Evolutionary conservation across 352 stramenopile species (phyloP).

Genomic region (Phytophthora kernoviae): DNA sequence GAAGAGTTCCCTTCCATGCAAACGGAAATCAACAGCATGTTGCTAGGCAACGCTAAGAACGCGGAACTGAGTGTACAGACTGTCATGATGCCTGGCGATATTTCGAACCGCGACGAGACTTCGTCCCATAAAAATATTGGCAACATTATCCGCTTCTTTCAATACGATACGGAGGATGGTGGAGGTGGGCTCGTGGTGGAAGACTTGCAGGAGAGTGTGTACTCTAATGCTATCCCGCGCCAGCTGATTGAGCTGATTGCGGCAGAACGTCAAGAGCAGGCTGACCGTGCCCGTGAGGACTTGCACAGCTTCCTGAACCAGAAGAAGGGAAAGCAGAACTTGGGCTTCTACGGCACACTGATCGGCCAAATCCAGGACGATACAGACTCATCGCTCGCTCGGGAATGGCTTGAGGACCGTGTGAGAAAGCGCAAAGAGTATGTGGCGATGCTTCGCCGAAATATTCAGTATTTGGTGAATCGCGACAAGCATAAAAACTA

Average conservation of each 20-base stretch:
- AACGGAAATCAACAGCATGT: constrained; percentile 69
- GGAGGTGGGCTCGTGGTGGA: constrained; percentile 83
- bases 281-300: constrained; percentile 80
- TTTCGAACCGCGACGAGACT: constrained; percentile 68
- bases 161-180: constrained; percentile 86
- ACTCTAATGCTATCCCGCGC: constrained; percentile 80
- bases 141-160: constrained; percentile 90
- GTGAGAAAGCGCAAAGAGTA: constrained; percentile 84
- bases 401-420: constrained; percentile 82
- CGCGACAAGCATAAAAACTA: constrained; percentile 90
- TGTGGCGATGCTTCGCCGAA: constrained; percentile 77
- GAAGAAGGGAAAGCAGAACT: constrained; percentile 86
- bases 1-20: constrained; percentile 72
- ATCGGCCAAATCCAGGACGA: constrained; percentile 90
- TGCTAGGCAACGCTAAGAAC: constrained; percentile 76
- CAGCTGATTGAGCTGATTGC: constrained; percentile 84
- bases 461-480: constrained; percentile 87
- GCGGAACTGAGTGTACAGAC: constrained; percentile 86
- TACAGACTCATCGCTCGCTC: constrained; percentile 70
- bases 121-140: constrained; percentile 87
- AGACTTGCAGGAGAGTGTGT: constrained; percentile 80
- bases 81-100: constrained; percentile 87
- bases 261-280: constrained; percentile 77
- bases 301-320: constrained; percentile 81
- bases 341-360: constrained; percentile 85